Base-by-base conservation (phyloP, 1,139 yeast species). In the Eremothecium coryli region DNA sequence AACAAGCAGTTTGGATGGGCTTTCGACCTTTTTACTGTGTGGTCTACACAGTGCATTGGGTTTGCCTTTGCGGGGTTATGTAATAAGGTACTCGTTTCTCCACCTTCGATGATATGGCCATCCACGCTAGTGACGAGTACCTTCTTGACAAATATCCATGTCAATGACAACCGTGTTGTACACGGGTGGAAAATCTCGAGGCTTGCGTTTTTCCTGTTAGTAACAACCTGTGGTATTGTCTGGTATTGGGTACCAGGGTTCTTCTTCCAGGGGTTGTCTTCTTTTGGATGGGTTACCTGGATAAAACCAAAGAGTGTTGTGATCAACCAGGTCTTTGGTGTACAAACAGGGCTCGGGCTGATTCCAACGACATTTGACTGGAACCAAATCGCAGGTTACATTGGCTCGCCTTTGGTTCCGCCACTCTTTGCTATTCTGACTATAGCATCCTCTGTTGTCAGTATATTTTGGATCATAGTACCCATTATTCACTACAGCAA, bases 71-170 rank as follows among this genome's bases (percentile, higher is more conserved):
- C 82, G 25, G 86, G 86, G 30, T 41, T 73, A 40, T 65, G 68
- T 31, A 62, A 73, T 48, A 64, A 72, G 46, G 64, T 74, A 18
- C 62, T 77, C 44, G 78, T 77, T 12, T 70, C 71, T 40, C 80
- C 84, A 2, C 68, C 78, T 4, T 62, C 73, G 7, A 73, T 77
- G 59, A 68, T 77, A 33, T 79, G 86, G 86, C 86, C 86, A 1
- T 58, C 71, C 11, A 62, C 70, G 45, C 71, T 80, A 72, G 63
- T 71, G 42, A 61, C 76, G 26, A 66, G 72, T 18, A 43, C 49
- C 16, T 35, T 45, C 25, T 64, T 76, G 48, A 73, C 80, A 38
- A 73, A 74, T 48, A 66, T 76, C 60, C 82, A 77, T 54, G 53
- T 71, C 37, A 70, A 73, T 49, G 4, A 15, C 22, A 32, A 32